phyloP scores from a whole-genome alignment of 768 basidiomycete genomes.

The Chiua virens region DNA sequence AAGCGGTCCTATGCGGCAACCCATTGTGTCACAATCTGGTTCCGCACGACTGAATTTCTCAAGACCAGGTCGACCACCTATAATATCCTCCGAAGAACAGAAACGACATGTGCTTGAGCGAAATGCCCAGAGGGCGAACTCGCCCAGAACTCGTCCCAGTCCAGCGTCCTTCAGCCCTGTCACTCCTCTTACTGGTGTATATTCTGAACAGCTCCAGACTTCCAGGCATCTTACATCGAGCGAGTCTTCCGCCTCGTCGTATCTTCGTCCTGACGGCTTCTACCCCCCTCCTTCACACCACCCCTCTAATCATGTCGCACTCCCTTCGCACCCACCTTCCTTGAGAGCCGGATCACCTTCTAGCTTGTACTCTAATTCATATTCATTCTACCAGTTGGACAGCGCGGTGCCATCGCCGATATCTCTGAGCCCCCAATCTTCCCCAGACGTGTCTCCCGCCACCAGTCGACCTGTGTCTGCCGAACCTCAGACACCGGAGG shows the following conservation, averaged over 20 bases:
- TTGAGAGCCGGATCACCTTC: slow-evolving; percentile 38
- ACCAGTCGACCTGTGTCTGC: slow-evolving; percentile 16
- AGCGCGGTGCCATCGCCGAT: slow-evolving; percentile 45
- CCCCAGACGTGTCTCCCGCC: slow-evolving; percentile 16
- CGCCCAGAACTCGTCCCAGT: slow-evolving; percentile 25
- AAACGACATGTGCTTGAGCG: slow-evolving; percentile 55
- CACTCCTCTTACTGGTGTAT: slow-evolving; percentile 24
- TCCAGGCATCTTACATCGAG: background rate
- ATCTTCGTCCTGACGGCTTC: slow-evolving; percentile 19
- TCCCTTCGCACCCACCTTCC: slow-evolving; percentile 37
- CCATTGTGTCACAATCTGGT: slow-evolving; percentile 35
- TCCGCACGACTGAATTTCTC: slow-evolving; percentile 58
- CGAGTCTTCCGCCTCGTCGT: slow-evolving; percentile 2
- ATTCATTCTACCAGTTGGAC: slow-evolving; percentile 67
- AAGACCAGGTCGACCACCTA: slow-evolving; percentile 52
- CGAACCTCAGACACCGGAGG: slow-evolving; percentile 49
- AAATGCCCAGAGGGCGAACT: slow-evolving; percentile 45
- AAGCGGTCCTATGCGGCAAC: slow-evolving; percentile 35
- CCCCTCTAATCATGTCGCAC: slow-evolving; percentile 10
- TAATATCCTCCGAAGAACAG: slow-evolving; percentile 37
- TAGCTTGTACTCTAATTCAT: slow-evolving; percentile 54
- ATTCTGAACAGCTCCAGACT: background rate
- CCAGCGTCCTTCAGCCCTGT: slow-evolving; percentile 11
- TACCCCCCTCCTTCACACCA: no score
- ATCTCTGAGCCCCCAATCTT: slow-evolving; percentile 15